Conservation (phyloP, 371 early-diverging fungal genomes). For the Conidiobolus incongruus region DNA sequence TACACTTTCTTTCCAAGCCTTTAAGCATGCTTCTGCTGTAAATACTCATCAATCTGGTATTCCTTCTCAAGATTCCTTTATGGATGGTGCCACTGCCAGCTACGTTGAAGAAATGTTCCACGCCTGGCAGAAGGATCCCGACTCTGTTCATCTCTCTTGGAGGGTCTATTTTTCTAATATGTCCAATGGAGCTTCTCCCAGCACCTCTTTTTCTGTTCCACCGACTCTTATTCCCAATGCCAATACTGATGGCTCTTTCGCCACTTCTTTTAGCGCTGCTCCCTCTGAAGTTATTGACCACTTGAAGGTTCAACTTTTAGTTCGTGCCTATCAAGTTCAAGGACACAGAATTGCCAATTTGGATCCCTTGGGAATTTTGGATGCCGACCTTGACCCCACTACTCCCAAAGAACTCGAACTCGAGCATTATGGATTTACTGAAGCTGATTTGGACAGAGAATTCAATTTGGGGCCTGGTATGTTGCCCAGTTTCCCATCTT, state of each 20-base stretch:
- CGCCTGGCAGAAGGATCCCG: slow-evolving; percentile 79
- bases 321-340: slow-evolving; percentile 89
- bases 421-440: slow-evolving; percentile 80
- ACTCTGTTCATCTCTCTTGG: slow-evolving; percentile 89
- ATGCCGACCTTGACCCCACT: slow-evolving; percentile 24
- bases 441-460: slow-evolving; percentile 69
- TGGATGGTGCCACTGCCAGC: slow-evolving; percentile 52
- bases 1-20: not conserved
- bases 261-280: slow-evolving; percentile 6
- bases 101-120: slow-evolving; percentile 93
- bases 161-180: slow-evolving; percentile 87
- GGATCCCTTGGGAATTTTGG: slow-evolving; percentile 75
- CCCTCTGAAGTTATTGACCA: slow-evolving; percentile 70
- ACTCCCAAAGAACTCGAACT: slow-evolving; percentile 62
- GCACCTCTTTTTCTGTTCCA: slow-evolving; percentile 53
- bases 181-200: slow-evolving; percentile 37
- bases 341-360: slow-evolving; percentile 88
- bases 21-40: slow-evolving; percentile 1
- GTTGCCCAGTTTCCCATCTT: slow-evolving; percentile 60
- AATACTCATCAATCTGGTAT: not conserved
- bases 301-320: slow-evolving; percentile 92
- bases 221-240: slow-evolving; percentile 44
- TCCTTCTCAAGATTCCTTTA: slow-evolving; percentile 21
- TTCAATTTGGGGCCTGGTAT: slow-evolving; percentile 89
- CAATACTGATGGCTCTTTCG: slow-evolving; percentile 13